phyloP scores from a whole-genome alignment of 2,329 filamentous ascomycete species.

The Trichoderma koningiopsis region DNA sequence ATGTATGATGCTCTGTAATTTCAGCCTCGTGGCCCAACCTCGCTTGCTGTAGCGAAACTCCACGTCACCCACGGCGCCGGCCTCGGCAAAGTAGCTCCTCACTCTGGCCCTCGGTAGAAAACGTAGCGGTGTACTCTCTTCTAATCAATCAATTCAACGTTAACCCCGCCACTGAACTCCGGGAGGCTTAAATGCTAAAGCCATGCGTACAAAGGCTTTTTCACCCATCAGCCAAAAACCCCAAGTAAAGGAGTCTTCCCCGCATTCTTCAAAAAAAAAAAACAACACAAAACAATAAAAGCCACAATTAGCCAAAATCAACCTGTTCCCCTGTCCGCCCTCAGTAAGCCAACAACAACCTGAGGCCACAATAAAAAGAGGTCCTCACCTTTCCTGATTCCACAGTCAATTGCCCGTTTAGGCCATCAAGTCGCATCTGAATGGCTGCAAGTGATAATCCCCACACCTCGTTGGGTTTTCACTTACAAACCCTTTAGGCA shows the following conservation, averaged over 20 bases:
- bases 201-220: neutral
- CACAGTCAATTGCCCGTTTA: slow-evolving; percentile 11
- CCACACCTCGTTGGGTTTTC: neutral
- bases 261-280: neutral
- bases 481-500: neutral
- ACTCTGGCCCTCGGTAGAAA: neutral
- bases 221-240: neutral
- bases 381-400: neutral
- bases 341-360: neutral
- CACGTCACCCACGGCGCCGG: neutral
- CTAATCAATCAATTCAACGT: neutral
- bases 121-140: neutral
- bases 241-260: neutral
- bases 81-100: neutral
- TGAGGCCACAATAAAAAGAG: neutral
- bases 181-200: neutral
- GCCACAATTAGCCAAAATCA: neutral
- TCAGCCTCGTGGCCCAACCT: neutral
- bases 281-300: neutral
- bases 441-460: neutral
- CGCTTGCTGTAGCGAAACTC: neutral
- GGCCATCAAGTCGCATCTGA: slow-evolving; percentile 19
- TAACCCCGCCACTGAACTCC: neutral
- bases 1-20: neutral
- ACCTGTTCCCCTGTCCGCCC: neutral